These are phyloP conservation scores for Hippophae tibetana DNA, from an alignment of 306 rosid species.

Conservation along the genomic window DNA sequence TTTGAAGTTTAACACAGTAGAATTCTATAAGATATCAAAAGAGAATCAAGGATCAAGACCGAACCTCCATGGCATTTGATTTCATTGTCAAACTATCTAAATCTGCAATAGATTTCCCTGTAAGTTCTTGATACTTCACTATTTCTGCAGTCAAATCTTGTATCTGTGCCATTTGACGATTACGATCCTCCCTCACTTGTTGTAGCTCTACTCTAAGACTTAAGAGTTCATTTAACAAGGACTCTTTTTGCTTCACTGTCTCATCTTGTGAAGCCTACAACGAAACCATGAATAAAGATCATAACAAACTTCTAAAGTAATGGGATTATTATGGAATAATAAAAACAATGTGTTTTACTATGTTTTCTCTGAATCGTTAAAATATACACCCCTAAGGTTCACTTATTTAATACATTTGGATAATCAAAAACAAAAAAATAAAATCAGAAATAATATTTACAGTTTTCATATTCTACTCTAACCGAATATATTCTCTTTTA, in stretches of 20 bases:
- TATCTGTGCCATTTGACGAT: conserved; percentile 41
- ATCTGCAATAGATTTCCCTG: conserved; percentile 36
- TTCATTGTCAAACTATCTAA: conserved; percentile 51
- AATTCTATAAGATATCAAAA: conserved; percentile 1
- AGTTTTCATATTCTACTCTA: too few relatives aligned
- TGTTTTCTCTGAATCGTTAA: too few relatives aligned
- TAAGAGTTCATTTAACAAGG: conserved; percentile 39
- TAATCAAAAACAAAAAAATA: too few relatives aligned
- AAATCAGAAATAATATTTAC: too few relatives aligned
- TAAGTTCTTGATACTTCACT: conserved; percentile 37
- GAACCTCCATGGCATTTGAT: conserved; percentile 67
- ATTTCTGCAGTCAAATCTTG: conserved; percentile 43
- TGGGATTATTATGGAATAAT: too few relatives aligned
- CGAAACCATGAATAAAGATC: conserved; percentile 3
- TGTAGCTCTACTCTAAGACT: conserved; percentile 68
- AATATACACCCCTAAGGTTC: too few relatives aligned
- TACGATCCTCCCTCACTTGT: conserved; percentile 76
- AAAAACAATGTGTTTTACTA: too few relatives aligned
- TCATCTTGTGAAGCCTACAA: conserved; percentile 61
- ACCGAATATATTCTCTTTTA: too few relatives aligned
- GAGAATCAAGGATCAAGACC: neutral
- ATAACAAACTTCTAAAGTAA: conserved; percentile 5
- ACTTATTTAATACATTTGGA: too few relatives aligned
- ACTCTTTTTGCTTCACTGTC: conserved; percentile 48
- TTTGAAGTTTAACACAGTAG: conserved; percentile 4